Percentiles rank a stretch among this genome's conserved stretches.
These are phyloP conservation scores for Apostasia ramifera DNA, from an alignment of 106 monocot species.

Conservation along the genomic window DNA sequence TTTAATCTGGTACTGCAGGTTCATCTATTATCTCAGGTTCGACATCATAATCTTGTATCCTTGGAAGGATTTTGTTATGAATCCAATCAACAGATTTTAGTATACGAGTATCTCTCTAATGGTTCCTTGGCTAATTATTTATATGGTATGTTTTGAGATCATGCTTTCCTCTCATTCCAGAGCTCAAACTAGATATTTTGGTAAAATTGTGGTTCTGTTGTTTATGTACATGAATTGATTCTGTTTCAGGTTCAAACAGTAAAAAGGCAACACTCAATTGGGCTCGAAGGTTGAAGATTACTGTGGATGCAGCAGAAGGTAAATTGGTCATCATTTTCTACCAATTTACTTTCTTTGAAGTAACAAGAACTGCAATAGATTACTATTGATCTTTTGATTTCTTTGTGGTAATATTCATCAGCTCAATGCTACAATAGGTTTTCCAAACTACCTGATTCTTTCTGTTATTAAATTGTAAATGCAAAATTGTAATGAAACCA, in stretches of 20 bases:
- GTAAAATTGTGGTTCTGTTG: not conserved
- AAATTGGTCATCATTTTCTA: not conserved
- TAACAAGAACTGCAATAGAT: too few species aligned
- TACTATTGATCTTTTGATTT: too few species aligned
- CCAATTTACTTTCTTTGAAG: too few species aligned
- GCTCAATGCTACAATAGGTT: too few species aligned
- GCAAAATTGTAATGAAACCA: too few species aligned
- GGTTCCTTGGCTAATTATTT: constrained; percentile 46
- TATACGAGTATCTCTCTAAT: constrained; percentile 41
- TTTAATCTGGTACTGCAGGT: constrained; percentile 22
- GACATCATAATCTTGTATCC: constrained; percentile 46
- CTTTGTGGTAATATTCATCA: too few species aligned
- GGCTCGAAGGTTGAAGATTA: constrained; percentile 50
- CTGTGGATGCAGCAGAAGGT: constrained; percentile 59
- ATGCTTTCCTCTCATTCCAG: not conserved
- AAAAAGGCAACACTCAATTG: constrained; percentile 45
- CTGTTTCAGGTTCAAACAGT: constrained; percentile 41
- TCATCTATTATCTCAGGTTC: constrained; percentile 36
- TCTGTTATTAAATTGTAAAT: too few species aligned
- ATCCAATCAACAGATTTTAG: constrained; percentile 45
- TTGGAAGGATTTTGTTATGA: constrained; percentile 57
- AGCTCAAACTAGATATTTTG: not conserved
- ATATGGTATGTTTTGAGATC: constrained; percentile 28
- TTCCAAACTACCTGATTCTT: too few species aligned
- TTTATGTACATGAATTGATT: not conserved